Evolutionary conservation across 2,329 filamentous ascomycete genomes (phyloP), one percentile per base, ranked within the genome.

Genomic region (Diaporthe vaccinii): DNA sequence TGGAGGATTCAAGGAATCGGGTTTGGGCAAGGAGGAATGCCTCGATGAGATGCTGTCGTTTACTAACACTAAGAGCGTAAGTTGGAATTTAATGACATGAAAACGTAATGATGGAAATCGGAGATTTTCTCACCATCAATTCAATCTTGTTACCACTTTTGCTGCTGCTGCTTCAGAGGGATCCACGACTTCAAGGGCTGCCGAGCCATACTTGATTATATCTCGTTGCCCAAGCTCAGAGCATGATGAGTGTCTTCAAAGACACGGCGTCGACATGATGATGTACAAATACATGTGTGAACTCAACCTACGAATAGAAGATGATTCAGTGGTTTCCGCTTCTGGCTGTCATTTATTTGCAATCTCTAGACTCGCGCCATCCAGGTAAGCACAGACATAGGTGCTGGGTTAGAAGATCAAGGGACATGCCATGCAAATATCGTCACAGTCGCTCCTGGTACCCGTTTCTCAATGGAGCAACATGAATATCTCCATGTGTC

Each of bases 1-100:
- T 15, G 70, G 53, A 20, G 55, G 70, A 0, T 28, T 49, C 57
- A 62, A 72, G 14, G 36, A 62, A 34, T 72, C 70, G 10, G 70
- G 70, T 36, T 49, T 72, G 15, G 70, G 53, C 39, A 72, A 28
- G 57, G 70, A 72, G 25, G 59, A 65, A 14, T 65, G 39, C 5
- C 59, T 65, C 5, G 39, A 65, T 22, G 59, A 65, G 17, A 31
- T 65, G 59, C 17, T 65, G 39, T 65, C 59, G 14, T 65, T 65
- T 8, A 65, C 39, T 9, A 46, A 65, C 39, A 65, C 10, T 0
- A 65, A 46, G 39, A 44, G n/a, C 25, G 31, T 65, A 46, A 65
- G 59, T 46, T 65, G 59, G 59, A 65, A 31, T 28, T 44, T 65
- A 4, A 31, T 62, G 34, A 41, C n/a, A 61, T 62, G 39, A 62